A percentile compares a stretch with the other conserved stretches of the same genome.
phyloP scores from a whole-genome alignment of 306 rosid genomes.

The barrel medic (Medicago truncatula) region DNA sequence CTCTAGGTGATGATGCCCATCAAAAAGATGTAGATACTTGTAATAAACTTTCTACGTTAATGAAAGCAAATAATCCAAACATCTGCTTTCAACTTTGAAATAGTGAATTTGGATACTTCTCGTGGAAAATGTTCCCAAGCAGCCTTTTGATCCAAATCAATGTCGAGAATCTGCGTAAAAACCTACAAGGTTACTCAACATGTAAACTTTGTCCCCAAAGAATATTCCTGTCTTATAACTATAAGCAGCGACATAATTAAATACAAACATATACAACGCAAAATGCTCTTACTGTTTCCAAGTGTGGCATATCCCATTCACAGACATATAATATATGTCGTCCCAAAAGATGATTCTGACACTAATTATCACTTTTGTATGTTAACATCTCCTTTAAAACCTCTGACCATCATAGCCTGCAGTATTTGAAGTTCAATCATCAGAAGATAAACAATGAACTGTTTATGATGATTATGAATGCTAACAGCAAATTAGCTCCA shows the following conservation, averaged over 20 bases:
- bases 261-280: conserved; percentile 14
- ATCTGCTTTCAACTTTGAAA: background rate
- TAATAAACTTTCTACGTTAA: background rate
- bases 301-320: background rate
- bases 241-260: background rate
- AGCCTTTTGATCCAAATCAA: background rate
- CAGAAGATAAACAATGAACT: conserved; percentile 15
- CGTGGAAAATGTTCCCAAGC: too few relatives aligned
- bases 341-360: conserved; percentile 73
- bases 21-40: background rate
- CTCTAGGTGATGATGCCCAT: background rate
- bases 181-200: background rate
- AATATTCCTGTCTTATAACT: too few relatives aligned
- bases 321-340: conserved; percentile 64
- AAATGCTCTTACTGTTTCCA: conserved; percentile 35
- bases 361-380: conserved; percentile 68
- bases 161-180: background rate
- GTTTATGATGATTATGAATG: background rate
- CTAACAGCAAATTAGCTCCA: conserved; percentile 15
- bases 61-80: background rate
- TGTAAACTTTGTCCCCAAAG: background rate
- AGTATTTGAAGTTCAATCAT: conserved; percentile 28
- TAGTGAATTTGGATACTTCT: background rate
- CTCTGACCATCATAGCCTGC: conserved; percentile 97
- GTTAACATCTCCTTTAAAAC: conserved; percentile 80